A percentile compares a stretch with the other conserved stretches of the same genome.
Evolutionary conservation across 257 asterid species (phyloP).

Genomic region (Jacaranda mimosifolia): DNA sequence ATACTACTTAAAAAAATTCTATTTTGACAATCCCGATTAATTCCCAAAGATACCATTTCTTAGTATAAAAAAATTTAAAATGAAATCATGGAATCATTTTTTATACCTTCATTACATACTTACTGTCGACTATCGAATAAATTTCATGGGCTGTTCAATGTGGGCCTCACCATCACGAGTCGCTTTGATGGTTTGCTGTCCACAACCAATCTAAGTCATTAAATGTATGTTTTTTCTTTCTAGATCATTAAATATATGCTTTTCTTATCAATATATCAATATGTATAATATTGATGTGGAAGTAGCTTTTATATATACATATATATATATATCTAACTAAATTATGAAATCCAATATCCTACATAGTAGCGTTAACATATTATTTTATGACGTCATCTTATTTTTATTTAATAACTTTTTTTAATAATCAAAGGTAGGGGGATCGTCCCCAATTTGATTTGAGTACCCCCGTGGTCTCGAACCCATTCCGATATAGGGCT

Average conservation of each 20-base stretch:
- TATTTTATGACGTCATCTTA: too few relatives aligned
- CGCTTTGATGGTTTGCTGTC: conserved; percentile 24
- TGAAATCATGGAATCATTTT: neutral
- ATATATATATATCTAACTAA: too few relatives aligned
- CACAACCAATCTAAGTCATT: conserved; percentile 20
- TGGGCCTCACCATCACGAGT: conserved; percentile 28
- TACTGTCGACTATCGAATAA: neutral
- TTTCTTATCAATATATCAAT: neutral
- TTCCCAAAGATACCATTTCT: conserved; percentile 14
- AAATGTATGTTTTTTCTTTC: neutral
- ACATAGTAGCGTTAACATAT: too few relatives aligned
- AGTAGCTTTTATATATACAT: too few relatives aligned
- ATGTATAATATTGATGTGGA: neutral
- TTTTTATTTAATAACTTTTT: too few relatives aligned
- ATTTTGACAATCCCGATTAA: conserved; percentile 29
- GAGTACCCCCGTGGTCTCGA: too few relatives aligned
- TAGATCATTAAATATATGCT: too few relatives aligned
- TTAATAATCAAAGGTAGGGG: too few relatives aligned
- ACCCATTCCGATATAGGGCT: too few relatives aligned
- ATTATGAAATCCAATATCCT: too few relatives aligned
- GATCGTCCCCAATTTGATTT: too few relatives aligned
- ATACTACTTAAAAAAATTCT: neutral
- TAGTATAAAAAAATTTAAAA: neutral
- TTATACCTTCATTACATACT: neutral
- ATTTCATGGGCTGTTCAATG: neutral